phyloP scores from a whole-genome alignment of 352 stramenopile species.

The Elongisporangium senticosum region DNA sequence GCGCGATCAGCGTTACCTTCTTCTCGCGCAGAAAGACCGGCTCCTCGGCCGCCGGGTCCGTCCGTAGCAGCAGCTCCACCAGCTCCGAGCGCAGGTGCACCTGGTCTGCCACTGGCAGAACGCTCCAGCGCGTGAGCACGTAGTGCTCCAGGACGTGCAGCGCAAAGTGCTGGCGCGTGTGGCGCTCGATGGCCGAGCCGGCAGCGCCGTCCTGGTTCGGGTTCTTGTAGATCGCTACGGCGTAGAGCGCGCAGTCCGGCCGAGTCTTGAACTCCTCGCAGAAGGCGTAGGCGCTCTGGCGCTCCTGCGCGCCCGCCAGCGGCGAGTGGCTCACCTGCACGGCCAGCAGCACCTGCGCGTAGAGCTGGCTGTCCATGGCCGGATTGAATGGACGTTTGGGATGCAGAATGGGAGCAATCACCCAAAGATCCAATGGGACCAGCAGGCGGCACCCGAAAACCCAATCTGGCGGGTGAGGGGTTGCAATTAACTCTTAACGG shows the following conservation, averaged over 20 bases:
- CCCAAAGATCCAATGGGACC: background rate
- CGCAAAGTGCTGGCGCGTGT: constrained; percentile 70
- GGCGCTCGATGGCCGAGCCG: constrained; percentile 22
- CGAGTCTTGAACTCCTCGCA: constrained; percentile 73
- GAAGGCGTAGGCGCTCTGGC: constrained; percentile 58
- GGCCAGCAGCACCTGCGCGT: constrained; percentile 66
- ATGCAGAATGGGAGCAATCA: background rate
- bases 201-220: constrained; percentile 15
- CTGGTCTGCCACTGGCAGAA: constrained; percentile 36
- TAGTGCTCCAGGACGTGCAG: constrained; percentile 74
- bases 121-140: constrained; percentile 52
- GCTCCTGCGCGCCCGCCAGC: constrained; percentile 32
- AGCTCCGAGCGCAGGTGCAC: constrained; percentile 43
- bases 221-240: constrained; percentile 66
- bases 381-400: background rate
- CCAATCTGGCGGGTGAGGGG: background rate
- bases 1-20: constrained; percentile 61
- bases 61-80: constrained; percentile 44
- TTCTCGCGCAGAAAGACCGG: constrained; percentile 74
- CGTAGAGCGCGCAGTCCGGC: constrained; percentile 62
- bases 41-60: constrained; percentile 16
- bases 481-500: no score
- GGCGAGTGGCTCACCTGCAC: constrained; percentile 69
- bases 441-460: background rate
- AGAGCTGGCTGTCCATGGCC: constrained; percentile 65